A percentile compares a stretch with the other conserved stretches of the same genome.
Evolutionary conservation across 2,329 filamentous ascomycete genomes (phyloP).

Genomic region (Trichoderma koningiopsis): DNA sequence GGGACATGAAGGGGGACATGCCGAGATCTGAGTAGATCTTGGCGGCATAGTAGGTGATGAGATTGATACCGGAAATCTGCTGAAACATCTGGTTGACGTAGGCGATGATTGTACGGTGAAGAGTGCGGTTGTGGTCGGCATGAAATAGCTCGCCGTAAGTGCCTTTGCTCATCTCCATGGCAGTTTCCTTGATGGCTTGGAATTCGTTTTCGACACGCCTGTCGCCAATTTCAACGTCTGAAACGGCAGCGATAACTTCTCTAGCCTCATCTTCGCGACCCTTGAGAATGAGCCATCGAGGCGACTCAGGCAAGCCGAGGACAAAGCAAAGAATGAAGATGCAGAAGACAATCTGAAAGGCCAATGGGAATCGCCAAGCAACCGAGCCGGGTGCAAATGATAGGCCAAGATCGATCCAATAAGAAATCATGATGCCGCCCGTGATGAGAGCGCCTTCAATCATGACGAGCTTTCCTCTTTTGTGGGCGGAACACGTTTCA

Average conservation of each 20-base stretch:
- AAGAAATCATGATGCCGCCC: conserved; percentile 58
- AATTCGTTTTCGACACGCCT: conserved; percentile 61
- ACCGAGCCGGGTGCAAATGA: conserved; percentile 49
- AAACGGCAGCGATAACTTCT: conserved; percentile 54
- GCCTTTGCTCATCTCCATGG: conserved; percentile 67
- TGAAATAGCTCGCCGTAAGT: conserved; percentile 61
- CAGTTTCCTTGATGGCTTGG: conserved; percentile 64
- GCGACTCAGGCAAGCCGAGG: conserved; percentile 57
- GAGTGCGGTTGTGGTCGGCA: conserved; percentile 56
- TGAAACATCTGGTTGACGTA: conserved; percentile 66
- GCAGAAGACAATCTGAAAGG: conserved; percentile 58
- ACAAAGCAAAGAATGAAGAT: conserved; percentile 58
- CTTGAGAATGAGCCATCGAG: conserved; percentile 51
- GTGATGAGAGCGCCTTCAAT: conserved; percentile 62
- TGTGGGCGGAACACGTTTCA: conserved; percentile 59
- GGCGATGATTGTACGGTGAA: conserved; percentile 63
- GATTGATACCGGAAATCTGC: conserved; percentile 64
- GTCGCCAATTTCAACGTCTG: conserved; percentile 56
- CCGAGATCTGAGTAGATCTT: conserved; percentile 60
- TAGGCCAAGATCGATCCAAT: conserved; percentile 63
- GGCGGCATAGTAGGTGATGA: conserved; percentile 65
- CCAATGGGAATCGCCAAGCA: conserved; percentile 62
- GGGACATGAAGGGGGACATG: conserved; percentile 56
- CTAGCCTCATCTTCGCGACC: conserved; percentile 51
- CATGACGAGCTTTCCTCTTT: conserved; percentile 63